Percentiles rank a stretch among this genome's conserved stretches.
phyloP scores from a whole-genome alignment of 345 rosid genomes.

The Rhodamnia argentea region DNA sequence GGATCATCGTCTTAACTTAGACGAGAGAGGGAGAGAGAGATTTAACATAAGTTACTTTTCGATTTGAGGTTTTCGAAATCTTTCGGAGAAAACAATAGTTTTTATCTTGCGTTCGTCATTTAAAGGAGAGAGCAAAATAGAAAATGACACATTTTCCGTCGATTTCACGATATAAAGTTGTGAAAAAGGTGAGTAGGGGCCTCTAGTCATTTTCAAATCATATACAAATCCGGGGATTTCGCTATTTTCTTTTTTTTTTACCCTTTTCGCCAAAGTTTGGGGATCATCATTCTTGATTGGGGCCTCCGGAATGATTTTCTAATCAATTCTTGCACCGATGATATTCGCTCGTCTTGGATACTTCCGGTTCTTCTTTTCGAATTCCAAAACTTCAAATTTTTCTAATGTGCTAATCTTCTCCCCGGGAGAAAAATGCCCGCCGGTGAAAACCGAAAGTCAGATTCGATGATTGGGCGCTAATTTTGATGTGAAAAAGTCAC shows the following conservation, averaged over 20 bases:
- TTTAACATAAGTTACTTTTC: neutral
- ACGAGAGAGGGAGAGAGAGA: neutral
- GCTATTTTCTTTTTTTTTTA: neutral
- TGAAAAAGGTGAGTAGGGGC: neutral
- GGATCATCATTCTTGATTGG: neutral
- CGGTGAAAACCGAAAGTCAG: too few relatives aligned
- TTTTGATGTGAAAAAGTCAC: too few relatives aligned
- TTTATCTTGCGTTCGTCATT: neutral
- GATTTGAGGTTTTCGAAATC: neutral
- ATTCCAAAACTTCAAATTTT: neutral
- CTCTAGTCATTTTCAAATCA: neutral
- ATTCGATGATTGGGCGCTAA: too few relatives aligned
- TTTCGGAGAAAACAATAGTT: neutral
- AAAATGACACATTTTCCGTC: neutral
- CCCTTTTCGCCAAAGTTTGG: neutral
- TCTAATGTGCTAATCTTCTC: too few relatives aligned
- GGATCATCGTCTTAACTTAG: neutral
- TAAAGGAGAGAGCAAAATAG: neutral
- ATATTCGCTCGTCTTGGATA: neutral
- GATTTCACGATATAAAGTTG: neutral
- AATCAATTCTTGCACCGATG: neutral
- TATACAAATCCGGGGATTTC: neutral
- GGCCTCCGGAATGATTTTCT: neutral
- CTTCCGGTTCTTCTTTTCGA: neutral
- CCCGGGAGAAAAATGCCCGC: too few relatives aligned